phyloP scores from a whole-genome alignment of 1,284 basidiomycete species.

The Malassezia brasiliensis region DNA sequence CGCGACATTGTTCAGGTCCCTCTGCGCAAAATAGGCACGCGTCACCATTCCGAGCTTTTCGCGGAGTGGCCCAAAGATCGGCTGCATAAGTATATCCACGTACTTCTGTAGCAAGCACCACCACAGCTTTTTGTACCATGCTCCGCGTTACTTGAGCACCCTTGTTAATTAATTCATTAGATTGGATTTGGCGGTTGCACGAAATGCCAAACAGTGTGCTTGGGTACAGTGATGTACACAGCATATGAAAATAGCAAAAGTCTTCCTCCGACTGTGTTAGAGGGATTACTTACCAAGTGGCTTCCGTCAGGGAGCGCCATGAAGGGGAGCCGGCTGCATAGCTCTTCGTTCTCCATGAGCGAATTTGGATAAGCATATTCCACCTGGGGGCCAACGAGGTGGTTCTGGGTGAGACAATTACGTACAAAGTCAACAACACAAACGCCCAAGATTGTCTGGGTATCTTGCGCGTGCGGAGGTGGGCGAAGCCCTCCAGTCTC shows the following conservation, averaged over 20 bases:
- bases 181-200: conserved; percentile 83
- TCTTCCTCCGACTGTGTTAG: conserved; percentile 70
- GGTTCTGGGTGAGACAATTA: conserved; percentile 19
- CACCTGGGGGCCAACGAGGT: conserved; percentile 44
- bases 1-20: conserved; percentile 38
- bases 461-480: no score
- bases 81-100: conserved; percentile 5
- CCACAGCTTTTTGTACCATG: conserved; percentile 94
- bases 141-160: conserved; percentile 81
- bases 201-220: conserved; percentile 32
- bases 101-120: conserved; percentile 63
- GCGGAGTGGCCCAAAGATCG: conserved; percentile 52
- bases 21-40: conserved; percentile 44
- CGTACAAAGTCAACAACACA: conserved; percentile 43
- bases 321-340: conserved; percentile 64
- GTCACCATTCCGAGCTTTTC: conserved; percentile 96
- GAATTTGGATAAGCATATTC: conserved; percentile 37
- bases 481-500: no score
- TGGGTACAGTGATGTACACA: conserved; percentile 22
- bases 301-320: conserved; percentile 95
- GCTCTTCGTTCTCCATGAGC: conserved; percentile 36
- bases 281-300: conserved; percentile 60
- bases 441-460: conserved; percentile 33
- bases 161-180: conserved; percentile 69
- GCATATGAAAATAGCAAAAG: conserved; percentile 89